Evolutionary conservation across 2,329 filamentous ascomycete species (phyloP).

Genomic region (Microdochium nivale): DNA sequence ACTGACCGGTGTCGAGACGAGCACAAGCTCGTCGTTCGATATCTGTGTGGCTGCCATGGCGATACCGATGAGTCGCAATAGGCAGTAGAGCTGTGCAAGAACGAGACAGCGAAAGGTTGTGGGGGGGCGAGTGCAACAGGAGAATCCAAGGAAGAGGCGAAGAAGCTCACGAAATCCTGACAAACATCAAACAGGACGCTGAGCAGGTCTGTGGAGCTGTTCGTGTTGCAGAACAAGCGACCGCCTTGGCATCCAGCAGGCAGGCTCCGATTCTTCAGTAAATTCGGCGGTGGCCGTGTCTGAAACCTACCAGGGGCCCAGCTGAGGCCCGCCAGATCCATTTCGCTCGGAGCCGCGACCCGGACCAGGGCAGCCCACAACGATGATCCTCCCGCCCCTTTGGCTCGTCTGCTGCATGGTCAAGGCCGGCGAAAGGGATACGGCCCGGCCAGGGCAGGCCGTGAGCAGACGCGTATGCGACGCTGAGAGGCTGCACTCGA

Average conservation of each 20-base stretch:
- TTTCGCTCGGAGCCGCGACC: background rate
- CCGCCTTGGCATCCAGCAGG: background rate
- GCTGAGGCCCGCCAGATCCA: background rate
- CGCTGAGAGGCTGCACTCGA: no score
- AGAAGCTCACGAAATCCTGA: background rate
- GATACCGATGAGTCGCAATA: background rate
- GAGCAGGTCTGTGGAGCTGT: no score
- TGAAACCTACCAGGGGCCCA: background rate
- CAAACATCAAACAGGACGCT: background rate
- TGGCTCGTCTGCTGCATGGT: background rate
- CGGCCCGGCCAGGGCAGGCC: no score
- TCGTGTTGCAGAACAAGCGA: no score
- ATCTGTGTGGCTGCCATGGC: slow-evolving; percentile 6
- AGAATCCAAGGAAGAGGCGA: background rate
- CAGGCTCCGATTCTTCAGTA: no score
- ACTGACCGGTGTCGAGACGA: slow-evolving; percentile 16
- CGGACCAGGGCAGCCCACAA: background rate
- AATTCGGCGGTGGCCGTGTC: no score
- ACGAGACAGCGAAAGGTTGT: background rate
- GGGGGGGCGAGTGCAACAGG: background rate
- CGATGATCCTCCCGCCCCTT: background rate
- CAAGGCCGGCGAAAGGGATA: no score
- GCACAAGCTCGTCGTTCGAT: slow-evolving; percentile 10
- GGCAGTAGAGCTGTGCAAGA: background rate
- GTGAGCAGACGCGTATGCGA: no score